Evolutionary conservation across 2,329 filamentous ascomycete species (phyloP), one percentile per base, ranked within the genome.

Genomic region (Phaeosphaeriaceae sp.): DNA sequence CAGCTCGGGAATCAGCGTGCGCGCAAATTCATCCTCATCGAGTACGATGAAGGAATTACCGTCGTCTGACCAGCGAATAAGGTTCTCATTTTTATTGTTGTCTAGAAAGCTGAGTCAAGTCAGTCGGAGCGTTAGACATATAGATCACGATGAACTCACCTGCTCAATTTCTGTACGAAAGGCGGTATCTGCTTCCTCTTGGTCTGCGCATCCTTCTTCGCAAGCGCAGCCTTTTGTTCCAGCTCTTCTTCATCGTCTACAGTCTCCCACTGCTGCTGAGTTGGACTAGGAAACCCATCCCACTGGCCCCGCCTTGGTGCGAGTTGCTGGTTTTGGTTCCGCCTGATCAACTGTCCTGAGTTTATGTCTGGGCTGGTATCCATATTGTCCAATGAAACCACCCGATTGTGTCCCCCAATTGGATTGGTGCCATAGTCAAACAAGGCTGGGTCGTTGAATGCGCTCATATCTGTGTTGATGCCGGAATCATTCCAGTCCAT

Each of bases 151-250:
- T 11, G 12, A 20, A 67, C 84, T 77, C 79, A 95, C 93, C 93
- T 97, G 85, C 92, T 96, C 46, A 99, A 77, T 71, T 99, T 99
- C 74, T 97, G 92, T 35, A 99, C 92, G 78, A 99, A 99, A 0
- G 94, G 93, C 1, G 94, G 93, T 9, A 99, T 97, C 67, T 95
- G 90, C 75, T 97, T 97, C 64, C 92, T 82, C 74, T 96, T 97
- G 13, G 87, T 83, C 70, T 92, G 89, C 0, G 92, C 88, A 50
- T 97, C 94, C 68, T 87, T 85, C 78, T 95, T 96, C 7, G 92
- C 92, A 54, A 88, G 79, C 57, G 87, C 81, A 17, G 92, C 92
- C 74, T 86, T 86, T 69, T 88, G 85, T 68, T 96, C 91, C 52
- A 97, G 76, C 46, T 89, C 81, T 54, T 92, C 88, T 51, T 95